Base-by-base conservation (phyloP, 306 rosid genomes). In the Casuarina cunninghamiana region DNA sequence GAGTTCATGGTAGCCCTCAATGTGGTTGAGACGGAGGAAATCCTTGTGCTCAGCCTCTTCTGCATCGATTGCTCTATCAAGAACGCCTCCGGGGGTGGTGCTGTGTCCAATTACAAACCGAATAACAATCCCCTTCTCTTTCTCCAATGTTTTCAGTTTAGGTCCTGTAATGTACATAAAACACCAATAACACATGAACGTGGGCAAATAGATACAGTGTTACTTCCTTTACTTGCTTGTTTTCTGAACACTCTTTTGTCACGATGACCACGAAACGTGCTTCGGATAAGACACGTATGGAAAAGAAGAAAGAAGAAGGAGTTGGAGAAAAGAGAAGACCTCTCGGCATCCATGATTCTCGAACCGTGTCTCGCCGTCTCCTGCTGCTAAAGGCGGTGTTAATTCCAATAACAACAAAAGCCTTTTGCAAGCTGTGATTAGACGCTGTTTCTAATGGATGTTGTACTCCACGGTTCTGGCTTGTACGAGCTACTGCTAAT, bases 301-400 rank as follows among this genome's bases (percentile, higher is more conserved):
- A 46, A 46, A 19, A 7, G 6, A 10, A 55, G 1, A 1, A 71
- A 5, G 16, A 16, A 45, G 5, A 7, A 5, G 3, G 3, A 37
- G 26, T 5, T 26, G 39, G 2, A 5, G 35, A 3, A 13, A 50
- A 32, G 7, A 51, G 6, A 2, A 21, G 12, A 88, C 97, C 97
- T 82, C 79, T 83, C 17, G 97, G 95, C 87, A 94, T 78, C 98
- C 98, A 94, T 15, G 97, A 90, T 53, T 88, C 80, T 13, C 98
- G 88, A 32, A 94, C 75, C 0, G 97, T 88, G 65, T 92, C 90
- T 76, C 98, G 75, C 53, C 98, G 76, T 79, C 79, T 87, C 78
- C 78, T 86, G 88, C 98, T 94, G 81, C 98, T 94, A 58, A 94
- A 94, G 0, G 91, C 98, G 8, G 98, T 94, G 66, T 94, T 94